These are phyloP conservation scores for Alternaria sp. DNA, from an alignment of 2,329 filamentous ascomycete species.

Conservation along the genomic window DNA sequence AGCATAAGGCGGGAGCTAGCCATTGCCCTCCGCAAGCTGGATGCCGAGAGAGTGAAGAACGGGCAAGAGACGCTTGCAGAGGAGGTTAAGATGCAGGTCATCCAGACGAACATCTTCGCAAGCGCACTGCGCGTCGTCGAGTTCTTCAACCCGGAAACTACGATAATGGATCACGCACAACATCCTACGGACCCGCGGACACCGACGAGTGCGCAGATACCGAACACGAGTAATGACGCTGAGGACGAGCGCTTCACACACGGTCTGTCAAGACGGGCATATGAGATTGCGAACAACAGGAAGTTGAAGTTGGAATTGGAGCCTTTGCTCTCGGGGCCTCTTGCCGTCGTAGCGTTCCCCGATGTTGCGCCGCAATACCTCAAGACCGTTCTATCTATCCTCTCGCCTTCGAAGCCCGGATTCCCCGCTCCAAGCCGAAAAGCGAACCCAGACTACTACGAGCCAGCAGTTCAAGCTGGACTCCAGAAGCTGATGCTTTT, in stretches of 20 bases:
- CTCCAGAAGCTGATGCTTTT: constrained; percentile 87
- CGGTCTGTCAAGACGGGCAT: constrained; percentile 64
- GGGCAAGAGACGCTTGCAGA: constrained; percentile 59
- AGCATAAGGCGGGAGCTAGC: constrained; percentile 73
- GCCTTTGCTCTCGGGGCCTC: constrained; percentile 79
- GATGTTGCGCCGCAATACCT: constrained; percentile 83
- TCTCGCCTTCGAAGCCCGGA: constrained; percentile 69
- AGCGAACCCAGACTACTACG: constrained; percentile 81
- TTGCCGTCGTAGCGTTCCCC: constrained; percentile 82
- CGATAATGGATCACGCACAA: constrained; percentile 25
- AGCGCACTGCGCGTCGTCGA: constrained; percentile 85
- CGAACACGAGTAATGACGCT: constrained; percentile 34
- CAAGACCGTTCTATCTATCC: constrained; percentile 77
- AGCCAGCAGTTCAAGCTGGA: constrained; percentile 77
- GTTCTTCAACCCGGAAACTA: constrained; percentile 64
- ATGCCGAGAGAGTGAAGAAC: constrained; percentile 72
- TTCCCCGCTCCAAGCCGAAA: constrained; percentile 82
- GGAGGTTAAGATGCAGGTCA: constrained; percentile 76
- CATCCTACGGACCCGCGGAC: constrained; percentile 42
- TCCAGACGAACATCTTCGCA: constrained; percentile 89
- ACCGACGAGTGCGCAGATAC: constrained; percentile 42
- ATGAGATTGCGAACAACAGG: constrained; percentile 57
- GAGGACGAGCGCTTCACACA: constrained; percentile 65
- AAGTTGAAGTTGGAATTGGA: constrained; percentile 68
- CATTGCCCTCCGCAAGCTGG: constrained; percentile 67